Percentiles rank a stretch among this genome's conserved stretches.
phyloP scores from a whole-genome alignment of 441 rosid species.

The Daphne laureola region DNA sequence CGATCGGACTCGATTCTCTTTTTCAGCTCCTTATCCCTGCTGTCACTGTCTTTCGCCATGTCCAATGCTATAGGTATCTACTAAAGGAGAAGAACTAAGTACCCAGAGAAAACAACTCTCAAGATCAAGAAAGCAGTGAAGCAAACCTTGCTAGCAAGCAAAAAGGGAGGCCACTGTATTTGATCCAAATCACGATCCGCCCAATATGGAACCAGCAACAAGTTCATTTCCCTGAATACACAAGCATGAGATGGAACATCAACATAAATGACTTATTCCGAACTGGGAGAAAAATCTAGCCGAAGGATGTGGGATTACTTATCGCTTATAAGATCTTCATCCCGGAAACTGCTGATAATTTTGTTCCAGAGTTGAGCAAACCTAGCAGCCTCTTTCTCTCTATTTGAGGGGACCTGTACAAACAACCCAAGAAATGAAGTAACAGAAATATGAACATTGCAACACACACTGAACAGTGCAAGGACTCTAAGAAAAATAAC shows the following conservation, averaged over 20 bases:
- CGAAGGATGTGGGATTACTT: slow-evolving; percentile 30
- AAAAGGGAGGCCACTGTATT: slow-evolving; percentile 98
- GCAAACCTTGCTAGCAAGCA: slow-evolving; percentile 96
- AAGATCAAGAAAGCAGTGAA: slow-evolving; percentile 7
- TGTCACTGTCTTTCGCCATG: slow-evolving; percentile 98
- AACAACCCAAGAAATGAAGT: slow-evolving; percentile 6
- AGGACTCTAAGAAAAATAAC: slow-evolving; percentile 2
- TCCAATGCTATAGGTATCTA: slow-evolving; percentile 98
- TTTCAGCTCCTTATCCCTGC: slow-evolving; percentile 84
- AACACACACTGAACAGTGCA: slow-evolving; percentile 3
- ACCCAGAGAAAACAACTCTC: slow-evolving; percentile 14
- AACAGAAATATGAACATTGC: slow-evolving; percentile 6
- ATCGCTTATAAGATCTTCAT: slow-evolving; percentile 90
- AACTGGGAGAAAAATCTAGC: slow-evolving; percentile 5
- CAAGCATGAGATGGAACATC: slow-evolving; percentile 8
- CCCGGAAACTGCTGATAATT: slow-evolving; percentile 91
- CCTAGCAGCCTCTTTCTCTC: slow-evolving; percentile 82
- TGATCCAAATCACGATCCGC: slow-evolving; percentile 90
- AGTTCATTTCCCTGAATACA: slow-evolving; percentile 80
- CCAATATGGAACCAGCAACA: slow-evolving; percentile 99
- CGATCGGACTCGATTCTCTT: slow-evolving; percentile 70
- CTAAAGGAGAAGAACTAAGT: not conserved
- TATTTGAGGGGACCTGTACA: slow-evolving; percentile 51
- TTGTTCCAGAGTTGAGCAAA: slow-evolving; percentile 99
- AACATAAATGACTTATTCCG: slow-evolving; percentile 7